phyloP scores from a whole-genome alignment of 768 basidiomycete genomes.

The Phallus indusiatus region DNA sequence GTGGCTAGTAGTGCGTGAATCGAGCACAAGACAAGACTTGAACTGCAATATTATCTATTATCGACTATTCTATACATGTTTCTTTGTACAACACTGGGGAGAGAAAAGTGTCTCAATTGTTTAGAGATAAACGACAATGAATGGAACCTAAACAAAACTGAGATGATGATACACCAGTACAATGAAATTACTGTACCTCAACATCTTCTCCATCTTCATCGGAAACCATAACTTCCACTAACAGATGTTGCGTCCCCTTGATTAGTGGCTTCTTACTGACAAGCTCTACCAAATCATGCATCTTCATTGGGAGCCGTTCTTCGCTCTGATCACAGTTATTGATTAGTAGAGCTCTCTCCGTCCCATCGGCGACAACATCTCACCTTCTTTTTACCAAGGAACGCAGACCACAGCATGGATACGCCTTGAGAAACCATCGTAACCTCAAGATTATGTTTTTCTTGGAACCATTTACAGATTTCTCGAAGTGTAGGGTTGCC shows the following conservation, averaged over 20 bases:
- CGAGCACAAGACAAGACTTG: too few species aligned
- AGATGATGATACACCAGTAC: not conserved
- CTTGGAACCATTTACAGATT: conserved; percentile 76
- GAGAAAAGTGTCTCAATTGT: not conserved
- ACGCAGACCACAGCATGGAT: conserved; percentile 96
- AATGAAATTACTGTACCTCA: conserved; percentile 46
- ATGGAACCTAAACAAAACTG: conserved; percentile 51
- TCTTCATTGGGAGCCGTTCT: conserved; percentile 80
- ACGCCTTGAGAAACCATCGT: conserved; percentile 97
- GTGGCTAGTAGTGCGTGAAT: too few species aligned
- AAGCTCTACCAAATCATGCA: conserved; percentile 83
- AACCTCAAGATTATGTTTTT: conserved; percentile 75
- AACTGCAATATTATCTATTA: too few species aligned
- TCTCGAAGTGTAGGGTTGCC: conserved; percentile 83
- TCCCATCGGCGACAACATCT: conserved; percentile 16
- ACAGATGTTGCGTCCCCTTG: conserved; percentile 70
- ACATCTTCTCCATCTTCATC: conserved; percentile 94
- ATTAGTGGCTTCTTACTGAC: conserved; percentile 93
- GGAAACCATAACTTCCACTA: conserved; percentile 90
- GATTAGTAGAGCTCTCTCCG: too few species aligned
- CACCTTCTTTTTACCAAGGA: conserved; percentile 90
- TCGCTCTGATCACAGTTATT: conserved; percentile 51
- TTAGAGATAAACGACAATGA: conserved; percentile 66
- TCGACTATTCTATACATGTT: too few species aligned
- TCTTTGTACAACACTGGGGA: too few species aligned